A percentile compares a stretch with the other conserved stretches of the same genome.
phyloP scores from a whole-genome alignment of 306 rosid species.

The Myrica gale region DNA sequence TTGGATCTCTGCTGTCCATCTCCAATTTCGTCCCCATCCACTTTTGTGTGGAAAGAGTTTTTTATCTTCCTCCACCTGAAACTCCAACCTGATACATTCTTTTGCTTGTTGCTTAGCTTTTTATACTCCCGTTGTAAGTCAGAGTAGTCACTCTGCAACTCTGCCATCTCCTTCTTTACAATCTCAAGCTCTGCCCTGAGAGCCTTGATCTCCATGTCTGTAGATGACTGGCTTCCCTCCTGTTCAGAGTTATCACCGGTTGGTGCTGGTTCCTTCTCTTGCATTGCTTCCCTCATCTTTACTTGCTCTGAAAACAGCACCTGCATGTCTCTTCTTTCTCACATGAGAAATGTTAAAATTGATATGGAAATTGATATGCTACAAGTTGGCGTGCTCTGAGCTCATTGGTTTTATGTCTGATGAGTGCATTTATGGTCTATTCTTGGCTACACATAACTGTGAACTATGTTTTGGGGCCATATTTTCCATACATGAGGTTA shows the following conservation, averaged over 20 bases:
- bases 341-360: conserved; percentile 25
- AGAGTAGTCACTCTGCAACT: conserved; percentile 68
- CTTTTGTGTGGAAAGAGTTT: conserved; percentile 62
- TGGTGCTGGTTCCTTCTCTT: conserved; percentile 62
- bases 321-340: conserved; percentile 46
- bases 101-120: conserved; percentile 49
- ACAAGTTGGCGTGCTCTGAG: neutral
- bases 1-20: conserved; percentile 40
- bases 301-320: conserved; percentile 76
- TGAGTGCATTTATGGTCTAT: conserved; percentile 1
- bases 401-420: conserved; percentile 12
- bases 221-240: conserved; percentile 53
- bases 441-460: neutral
- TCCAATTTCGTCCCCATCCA: conserved; percentile 46
- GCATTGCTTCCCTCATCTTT: conserved; percentile 77
- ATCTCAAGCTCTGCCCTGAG: conserved; percentile 73
- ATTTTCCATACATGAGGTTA: neutral
- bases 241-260: conserved; percentile 49
- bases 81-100: conserved; percentile 53
- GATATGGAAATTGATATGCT: neutral
- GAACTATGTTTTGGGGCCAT: neutral
- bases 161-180: conserved; percentile 60
- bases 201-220: conserved; percentile 43
- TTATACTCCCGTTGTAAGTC: conserved; percentile 73
- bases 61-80: conserved; percentile 72